Evolutionary conservation across 1,284 basidiomycete genomes (phyloP).

Genomic region (Fomitiporia mediterranea): DNA sequence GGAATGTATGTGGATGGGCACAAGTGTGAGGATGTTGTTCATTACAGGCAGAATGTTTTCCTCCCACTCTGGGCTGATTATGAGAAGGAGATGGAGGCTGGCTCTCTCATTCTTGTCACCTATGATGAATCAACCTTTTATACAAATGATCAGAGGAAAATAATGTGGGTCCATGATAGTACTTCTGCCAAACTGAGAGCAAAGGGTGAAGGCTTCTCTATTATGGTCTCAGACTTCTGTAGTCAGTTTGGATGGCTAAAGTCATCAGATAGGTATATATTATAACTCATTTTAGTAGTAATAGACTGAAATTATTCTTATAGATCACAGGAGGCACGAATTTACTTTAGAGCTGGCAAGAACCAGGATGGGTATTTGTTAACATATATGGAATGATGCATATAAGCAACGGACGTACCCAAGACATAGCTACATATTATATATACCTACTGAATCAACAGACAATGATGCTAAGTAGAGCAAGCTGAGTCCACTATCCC

Average conservation of each 20-base stretch:
- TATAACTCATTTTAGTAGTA: not conserved
- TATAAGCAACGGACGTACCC: too few relatives aligned
- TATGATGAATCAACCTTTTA: constrained; percentile 40
- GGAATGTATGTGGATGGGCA: constrained; percentile 35
- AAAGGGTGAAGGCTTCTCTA: constrained; percentile 30
- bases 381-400: too few relatives aligned
- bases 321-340: constrained; percentile 19
- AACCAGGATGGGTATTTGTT: constrained; percentile 34
- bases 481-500: too few relatives aligned
- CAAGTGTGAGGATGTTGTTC: constrained; percentile 32
- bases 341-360: constrained; percentile 33
- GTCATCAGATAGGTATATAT: constrained; percentile 17
- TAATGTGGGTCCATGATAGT: constrained; percentile 28
- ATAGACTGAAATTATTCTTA: not conserved
- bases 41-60: constrained; percentile 24
- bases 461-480: too few relatives aligned
- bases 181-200: not conserved
- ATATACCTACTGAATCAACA: too few relatives aligned
- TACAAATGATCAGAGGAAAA: constrained; percentile 32
- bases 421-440: too few relatives aligned
- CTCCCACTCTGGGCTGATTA: constrained; percentile 5
- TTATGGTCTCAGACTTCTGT: constrained; percentile 35
- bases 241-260: too few relatives aligned
- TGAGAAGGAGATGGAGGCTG: constrained; percentile 5
- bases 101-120: constrained; percentile 22